Evolutionary conservation across 768 basidiomycete genomes (phyloP).

Genomic region (Lyophyllum atratum): DNA sequence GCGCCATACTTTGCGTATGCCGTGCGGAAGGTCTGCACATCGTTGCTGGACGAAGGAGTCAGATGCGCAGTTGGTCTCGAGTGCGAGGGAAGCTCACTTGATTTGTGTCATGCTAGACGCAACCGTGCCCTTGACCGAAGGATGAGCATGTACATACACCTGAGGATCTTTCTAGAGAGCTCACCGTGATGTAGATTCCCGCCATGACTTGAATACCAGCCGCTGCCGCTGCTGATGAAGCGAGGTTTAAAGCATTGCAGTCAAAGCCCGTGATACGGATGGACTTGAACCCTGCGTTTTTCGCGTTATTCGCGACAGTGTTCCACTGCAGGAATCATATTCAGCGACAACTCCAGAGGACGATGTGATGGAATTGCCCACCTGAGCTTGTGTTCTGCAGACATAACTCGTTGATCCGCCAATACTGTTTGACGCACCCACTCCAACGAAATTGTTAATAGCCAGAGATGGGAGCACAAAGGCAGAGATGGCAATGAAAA

Average conservation of each 20-base stretch:
- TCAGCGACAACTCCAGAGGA: background rate
- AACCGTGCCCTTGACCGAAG: conserved; percentile 28
- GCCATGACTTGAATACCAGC: conserved; percentile 33
- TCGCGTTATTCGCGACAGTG: conserved; percentile 29
- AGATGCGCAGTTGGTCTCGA: background rate
- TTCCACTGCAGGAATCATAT: conserved; percentile 31
- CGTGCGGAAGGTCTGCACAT: conserved; percentile 34
- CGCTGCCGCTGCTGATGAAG: conserved; percentile 34
- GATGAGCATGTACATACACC: background rate
- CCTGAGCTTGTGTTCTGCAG: conserved; percentile 36
- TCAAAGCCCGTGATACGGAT: conserved; percentile 39
- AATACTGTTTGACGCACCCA: conserved; percentile 34
- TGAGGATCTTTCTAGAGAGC: conserved; percentile 1
- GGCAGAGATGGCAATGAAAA: conserved; percentile 8
- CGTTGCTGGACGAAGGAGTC: conserved; percentile 28
- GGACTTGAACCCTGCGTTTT: conserved; percentile 31
- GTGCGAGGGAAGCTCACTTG: conserved; percentile 23
- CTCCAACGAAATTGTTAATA: conserved; percentile 32
- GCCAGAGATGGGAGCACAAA: conserved; percentile 20
- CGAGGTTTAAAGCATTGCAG: conserved; percentile 34
- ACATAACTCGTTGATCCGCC: conserved; percentile 29
- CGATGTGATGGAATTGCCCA: conserved; percentile 2
- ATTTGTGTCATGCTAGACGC: conserved; percentile 26
- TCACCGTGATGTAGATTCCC: conserved; percentile 34
- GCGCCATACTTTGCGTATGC: conserved; percentile 34